Base-by-base conservation (phyloP, 2,329 filamentous ascomycete genomes). In the Moelleriella libera region DNA sequence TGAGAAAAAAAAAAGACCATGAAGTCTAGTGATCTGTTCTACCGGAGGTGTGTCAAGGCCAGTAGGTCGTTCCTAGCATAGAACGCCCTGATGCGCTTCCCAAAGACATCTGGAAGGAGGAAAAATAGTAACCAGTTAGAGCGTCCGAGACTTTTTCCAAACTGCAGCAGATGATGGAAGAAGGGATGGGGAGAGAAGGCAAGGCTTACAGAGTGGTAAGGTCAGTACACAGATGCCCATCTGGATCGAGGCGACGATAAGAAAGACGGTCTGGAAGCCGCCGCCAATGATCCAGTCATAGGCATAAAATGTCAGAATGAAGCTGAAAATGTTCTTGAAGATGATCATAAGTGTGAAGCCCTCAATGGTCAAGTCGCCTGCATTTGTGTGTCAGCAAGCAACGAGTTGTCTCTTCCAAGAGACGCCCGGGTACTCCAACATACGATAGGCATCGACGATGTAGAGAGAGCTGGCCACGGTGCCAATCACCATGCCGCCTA, bases 271-370 rank as follows among this genome's bases (percentile, higher is more conserved):
- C 44, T 74, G 71, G 50, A 79, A 76, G n/a, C 82, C 77, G 2
- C 78, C 78, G 1, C 67, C 54, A 8, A 83, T 72, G 30, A 95
- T 72, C 89, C 90, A 96, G 49, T 88, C 72, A 57, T 87, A 94
- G 1, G 87, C 88, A 54, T 78, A 83, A 61, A 82, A 94, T 0
- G 89, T 94, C 48, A 96, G 69, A 6, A 80, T 78, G 57, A 94
- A 96, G 52, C 82, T 85, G 68, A 96, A 94, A 52, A 96, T 76
- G 64, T 96, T 95, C 67, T 96, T 96, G 72, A 96, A 95, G 47
- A 95, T 82, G 53, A 95, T 76, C 61, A 92, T 77, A 64, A 87
- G 86, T 0, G 88, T 95, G 62, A 95, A 94, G 6, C 82, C 85
- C 65, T 96, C 89, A 44, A 95, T 78, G 1, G 86, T 80, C 48